Evolutionary conservation across 108 stramenopile genomes (phyloP), one percentile per base, ranked within the genome.

Genomic region (Pseudonitzschia delicatissima): DNA sequence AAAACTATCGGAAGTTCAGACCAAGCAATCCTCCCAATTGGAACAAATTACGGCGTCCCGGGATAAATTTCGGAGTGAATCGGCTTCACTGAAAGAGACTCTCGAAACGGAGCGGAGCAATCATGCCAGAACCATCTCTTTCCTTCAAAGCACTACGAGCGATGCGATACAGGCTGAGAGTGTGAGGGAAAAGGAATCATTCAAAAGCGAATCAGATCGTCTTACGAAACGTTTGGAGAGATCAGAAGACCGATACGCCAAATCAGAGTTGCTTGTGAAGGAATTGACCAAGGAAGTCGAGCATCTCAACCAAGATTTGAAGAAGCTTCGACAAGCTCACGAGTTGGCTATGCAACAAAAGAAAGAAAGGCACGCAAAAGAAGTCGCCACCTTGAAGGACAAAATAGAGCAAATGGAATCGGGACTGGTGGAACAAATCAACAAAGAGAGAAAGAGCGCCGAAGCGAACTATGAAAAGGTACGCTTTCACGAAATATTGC

Each of bases 251-350:
- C 29, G 53, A 5, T 55, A 55, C 53, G 12, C 5, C 12, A 5
- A n/a, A 33, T 55, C 53, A 28, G 53, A 55, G 31, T 55, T 29
- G 5, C 53, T 55, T 23, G 53, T 55, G 29, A 55, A 55, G 15
- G 28, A 27, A 3, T 29, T 55, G 4, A 55, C 53, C 4, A 55
- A 55, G 17, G 53, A 55, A 55, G 53, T 55, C 9, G 53, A 55
- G 32, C 28, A 31, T 31, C 53, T 55, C 31, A 55, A 55, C 53
- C 29, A 27, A n/a, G 53, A 55, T 33, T 29, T 55, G 13, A 55
- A 55, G 31, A 33, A n/a, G 8, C 3, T 6, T 11, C 53, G 31
- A 35, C 7, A 33, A 55, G 31, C 11, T 9, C 32, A 55, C 31
- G 26, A 55, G n/a, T 23, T n/a, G 53, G n/a, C 21, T 7, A 31